phyloP scores from a whole-genome alignment of 176 grass and related monocot genomes.

The Cymbopogon citratus region DNA sequence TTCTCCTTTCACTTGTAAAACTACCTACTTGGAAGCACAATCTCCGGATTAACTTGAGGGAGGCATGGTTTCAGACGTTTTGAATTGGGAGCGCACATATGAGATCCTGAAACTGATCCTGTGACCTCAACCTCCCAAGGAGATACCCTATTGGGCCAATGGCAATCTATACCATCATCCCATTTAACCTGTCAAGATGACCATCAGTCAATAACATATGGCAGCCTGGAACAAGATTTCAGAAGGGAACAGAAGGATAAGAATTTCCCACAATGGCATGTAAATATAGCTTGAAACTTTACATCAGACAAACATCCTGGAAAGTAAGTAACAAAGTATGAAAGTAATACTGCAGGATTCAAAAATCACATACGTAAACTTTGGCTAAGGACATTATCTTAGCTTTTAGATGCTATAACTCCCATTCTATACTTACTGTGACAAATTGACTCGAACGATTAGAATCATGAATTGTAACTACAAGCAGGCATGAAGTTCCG shows the following conservation, averaged over 20 bases:
- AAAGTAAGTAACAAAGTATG: constrained; percentile 8
- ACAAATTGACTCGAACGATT: neutral
- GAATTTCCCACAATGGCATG: constrained; percentile 8
- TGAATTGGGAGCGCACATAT: constrained; percentile 33
- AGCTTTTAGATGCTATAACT: neutral
- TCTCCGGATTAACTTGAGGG: constrained; percentile 38
- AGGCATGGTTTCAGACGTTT: constrained; percentile 72
- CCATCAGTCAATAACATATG: constrained; percentile 11
- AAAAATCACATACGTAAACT: neutral
- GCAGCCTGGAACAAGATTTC: neutral
- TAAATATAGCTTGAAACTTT: neutral
- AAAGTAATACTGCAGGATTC: neutral
- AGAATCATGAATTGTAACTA: constrained; percentile 4
- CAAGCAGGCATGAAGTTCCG: neutral
- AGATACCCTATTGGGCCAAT: constrained; percentile 55
- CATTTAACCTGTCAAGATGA: constrained; percentile 68
- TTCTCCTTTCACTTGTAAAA: constrained; percentile 11
- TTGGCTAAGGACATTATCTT: constrained; percentile 1
- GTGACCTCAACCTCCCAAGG: constrained; percentile 92
- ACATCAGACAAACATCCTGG: constrained; percentile 3
- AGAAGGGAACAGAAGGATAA: neutral
- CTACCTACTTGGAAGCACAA: constrained; percentile 52
- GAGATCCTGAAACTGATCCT: constrained; percentile 50
- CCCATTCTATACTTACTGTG: neutral
- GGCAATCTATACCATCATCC: constrained; percentile 60